Evolutionary conservation across 306 rosid genomes (phyloP).

Genomic region (Styphnolobium japonicum): DNA sequence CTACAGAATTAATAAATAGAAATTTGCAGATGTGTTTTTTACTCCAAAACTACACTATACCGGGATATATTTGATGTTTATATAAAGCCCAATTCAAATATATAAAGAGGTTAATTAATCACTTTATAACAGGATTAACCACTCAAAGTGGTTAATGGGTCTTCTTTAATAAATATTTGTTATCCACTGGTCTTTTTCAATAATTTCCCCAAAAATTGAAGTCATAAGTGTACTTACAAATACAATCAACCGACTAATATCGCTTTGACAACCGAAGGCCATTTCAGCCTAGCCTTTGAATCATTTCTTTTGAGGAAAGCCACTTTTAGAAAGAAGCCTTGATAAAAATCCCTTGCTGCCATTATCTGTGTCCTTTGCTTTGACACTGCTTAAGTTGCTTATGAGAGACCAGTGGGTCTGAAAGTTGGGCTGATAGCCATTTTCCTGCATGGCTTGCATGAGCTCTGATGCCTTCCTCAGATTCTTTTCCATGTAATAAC

Average conservation of each 20-base stretch:
- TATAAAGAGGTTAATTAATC: background rate
- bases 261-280: background rate
- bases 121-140: background rate
- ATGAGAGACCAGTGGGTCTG: conserved; percentile 91
- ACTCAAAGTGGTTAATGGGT: background rate
- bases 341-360: conserved; percentile 66
- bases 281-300: background rate
- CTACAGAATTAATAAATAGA: background rate
- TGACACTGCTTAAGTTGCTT: conserved; percentile 54
- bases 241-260: background rate
- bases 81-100: background rate
- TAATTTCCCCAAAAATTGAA: background rate
- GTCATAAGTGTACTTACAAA: background rate
- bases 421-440: conserved; percentile 82
- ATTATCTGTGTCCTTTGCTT: conserved; percentile 34
- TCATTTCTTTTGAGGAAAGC: conserved; percentile 45
- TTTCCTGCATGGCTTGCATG: conserved; percentile 72
- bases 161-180: background rate
- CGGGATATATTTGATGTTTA: background rate
- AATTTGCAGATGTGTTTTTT: background rate
- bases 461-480: conserved; percentile 62
- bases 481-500: conserved; percentile 56
- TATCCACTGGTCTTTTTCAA: background rate
- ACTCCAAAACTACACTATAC: background rate
- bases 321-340: conserved; percentile 73